Conservation (phyloP, 169 alveolate species). For the Miamiensis avidus region DNA sequence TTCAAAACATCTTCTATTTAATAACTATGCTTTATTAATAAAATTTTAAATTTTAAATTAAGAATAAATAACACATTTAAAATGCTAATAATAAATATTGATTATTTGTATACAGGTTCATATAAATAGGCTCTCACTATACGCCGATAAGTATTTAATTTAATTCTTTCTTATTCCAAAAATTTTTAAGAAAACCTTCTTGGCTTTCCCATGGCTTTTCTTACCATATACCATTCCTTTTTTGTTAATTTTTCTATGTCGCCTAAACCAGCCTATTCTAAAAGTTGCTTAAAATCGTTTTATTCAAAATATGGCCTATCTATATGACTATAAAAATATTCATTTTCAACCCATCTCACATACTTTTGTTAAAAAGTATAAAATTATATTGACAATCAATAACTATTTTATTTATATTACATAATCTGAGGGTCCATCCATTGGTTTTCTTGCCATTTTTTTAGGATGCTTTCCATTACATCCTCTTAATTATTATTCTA, state of each 20-base stretch:
- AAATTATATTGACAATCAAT: background rate
- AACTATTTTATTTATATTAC: background rate
- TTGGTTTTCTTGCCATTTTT: background rate
- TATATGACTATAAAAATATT: conserved; percentile 19
- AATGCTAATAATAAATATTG: background rate
- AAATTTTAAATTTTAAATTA: background rate
- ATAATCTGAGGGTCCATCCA: background rate
- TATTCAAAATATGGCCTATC: conserved; percentile 21
- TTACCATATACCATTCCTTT: conserved; percentile 7
- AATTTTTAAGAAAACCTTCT: conserved; percentile 20
- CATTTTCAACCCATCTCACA: conserved; percentile 9
- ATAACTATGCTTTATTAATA: background rate
- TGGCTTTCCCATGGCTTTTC: conserved; percentile 24
- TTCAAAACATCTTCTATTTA: background rate
- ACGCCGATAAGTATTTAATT: conserved; percentile 5
- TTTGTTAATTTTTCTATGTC: background rate
- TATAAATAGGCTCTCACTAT: conserved; percentile 14
- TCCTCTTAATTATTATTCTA: conserved; percentile 1
- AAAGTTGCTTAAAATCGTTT: conserved; percentile 15
- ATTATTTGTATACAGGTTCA: background rate
- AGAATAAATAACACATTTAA: background rate
- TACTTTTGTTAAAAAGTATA: background rate
- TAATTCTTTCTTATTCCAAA: background rate
- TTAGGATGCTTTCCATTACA: conserved; percentile 11
- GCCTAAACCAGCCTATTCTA: background rate